phyloP scores from a whole-genome alignment of 2,329 filamentous ascomycete genomes.

The Aspergillus sp. region DNA sequence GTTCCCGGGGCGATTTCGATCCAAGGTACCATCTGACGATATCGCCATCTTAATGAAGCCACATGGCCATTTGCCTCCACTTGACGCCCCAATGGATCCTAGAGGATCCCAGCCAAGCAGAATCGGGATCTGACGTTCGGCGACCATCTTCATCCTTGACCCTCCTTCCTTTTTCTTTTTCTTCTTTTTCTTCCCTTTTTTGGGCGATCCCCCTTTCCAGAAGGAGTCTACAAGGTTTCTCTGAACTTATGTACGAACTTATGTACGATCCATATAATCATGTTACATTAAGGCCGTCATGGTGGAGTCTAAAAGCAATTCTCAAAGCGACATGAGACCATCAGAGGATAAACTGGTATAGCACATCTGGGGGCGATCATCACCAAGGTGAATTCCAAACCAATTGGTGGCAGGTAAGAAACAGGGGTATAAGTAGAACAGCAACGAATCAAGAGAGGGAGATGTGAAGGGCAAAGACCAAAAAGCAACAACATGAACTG shows the following conservation, averaged over 20 bases:
- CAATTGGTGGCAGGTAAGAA: slow-evolving; percentile 1
- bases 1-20: background rate
- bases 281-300: background rate
- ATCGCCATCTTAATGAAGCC: background rate
- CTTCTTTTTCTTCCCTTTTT: background rate
- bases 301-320: background rate
- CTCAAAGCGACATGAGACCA: slow-evolving; percentile 3
- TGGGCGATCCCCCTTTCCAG: background rate
- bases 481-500: slow-evolving; percentile 8
- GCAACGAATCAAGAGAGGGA: slow-evolving; percentile 1
- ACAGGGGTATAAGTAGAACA: slow-evolving; percentile 11
- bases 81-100: background rate
- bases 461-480: slow-evolving; percentile 6
- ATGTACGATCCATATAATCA: background rate
- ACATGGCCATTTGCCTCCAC: background rate
- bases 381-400: background rate
- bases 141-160: background rate
- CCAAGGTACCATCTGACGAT: background rate
- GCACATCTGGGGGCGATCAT: slow-evolving; percentile 1
- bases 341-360: slow-evolving; percentile 4
- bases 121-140: background rate
- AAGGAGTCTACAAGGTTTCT: background rate
- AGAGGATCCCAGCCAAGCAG: background rate
- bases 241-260: background rate
- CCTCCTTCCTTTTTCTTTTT: background rate